phyloP scores from a whole-genome alignment of 768 basidiomycete genomes.

The Clitopilus passeckerianus region DNA sequence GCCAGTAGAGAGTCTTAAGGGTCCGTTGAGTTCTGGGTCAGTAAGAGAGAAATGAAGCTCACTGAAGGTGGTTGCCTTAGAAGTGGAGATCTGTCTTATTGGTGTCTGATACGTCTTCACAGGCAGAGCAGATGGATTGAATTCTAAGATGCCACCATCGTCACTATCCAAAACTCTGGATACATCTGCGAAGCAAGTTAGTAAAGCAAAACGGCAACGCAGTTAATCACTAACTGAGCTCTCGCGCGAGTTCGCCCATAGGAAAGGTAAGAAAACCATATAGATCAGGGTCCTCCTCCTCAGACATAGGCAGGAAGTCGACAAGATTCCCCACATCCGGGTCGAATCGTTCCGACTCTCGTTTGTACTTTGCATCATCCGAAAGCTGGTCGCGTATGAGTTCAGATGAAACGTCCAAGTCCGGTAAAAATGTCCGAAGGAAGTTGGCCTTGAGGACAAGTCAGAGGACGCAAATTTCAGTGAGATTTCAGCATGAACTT shows the following conservation, averaged over 20 bases:
- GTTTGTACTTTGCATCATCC: slow-evolving; percentile 32
- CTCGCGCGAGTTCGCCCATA: slow-evolving; percentile 51
- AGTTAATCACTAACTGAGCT: slow-evolving; percentile 51
- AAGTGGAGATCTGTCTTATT: neutral
- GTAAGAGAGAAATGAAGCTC: neutral
- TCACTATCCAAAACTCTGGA: slow-evolving; percentile 4
- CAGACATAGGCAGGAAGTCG: slow-evolving; percentile 27
- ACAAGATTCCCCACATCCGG: slow-evolving; percentile 54
- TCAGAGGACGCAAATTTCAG: neutral
- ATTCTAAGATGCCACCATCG: neutral
- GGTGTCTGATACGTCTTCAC: neutral
- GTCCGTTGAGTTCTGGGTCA: neutral
- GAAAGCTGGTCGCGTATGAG: slow-evolving; percentile 54
- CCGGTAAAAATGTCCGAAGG: slow-evolving; percentile 65
- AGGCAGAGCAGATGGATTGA: neutral
- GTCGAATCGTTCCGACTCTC: slow-evolving; percentile 42
- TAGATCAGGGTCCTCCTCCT: slow-evolving; percentile 14
- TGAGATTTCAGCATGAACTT: slow-evolving; percentile 10
- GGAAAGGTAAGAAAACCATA: slow-evolving; percentile 49
- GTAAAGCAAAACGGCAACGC: neutral
- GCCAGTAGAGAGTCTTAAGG: slow-evolving; percentile 26
- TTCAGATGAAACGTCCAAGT: slow-evolving; percentile 69
- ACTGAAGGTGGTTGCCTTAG: neutral
- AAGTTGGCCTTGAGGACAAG: slow-evolving; percentile 53
- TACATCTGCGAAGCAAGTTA: slow-evolving; percentile 6